phyloP scores from a whole-genome alignment of 345 rosid species.

The Balakata baccata region DNA sequence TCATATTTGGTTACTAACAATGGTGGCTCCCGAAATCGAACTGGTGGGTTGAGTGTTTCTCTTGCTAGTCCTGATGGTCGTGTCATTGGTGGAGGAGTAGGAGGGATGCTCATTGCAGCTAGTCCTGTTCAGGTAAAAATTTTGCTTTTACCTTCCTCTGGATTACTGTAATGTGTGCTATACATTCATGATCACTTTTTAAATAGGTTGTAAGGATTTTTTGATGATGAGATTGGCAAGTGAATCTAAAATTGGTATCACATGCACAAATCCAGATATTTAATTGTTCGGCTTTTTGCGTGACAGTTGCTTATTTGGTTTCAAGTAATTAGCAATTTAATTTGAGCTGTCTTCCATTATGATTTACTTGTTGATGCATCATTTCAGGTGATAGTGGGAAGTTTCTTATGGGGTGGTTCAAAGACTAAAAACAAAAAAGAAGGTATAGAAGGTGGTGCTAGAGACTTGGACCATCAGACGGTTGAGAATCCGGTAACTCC shows the following conservation, averaged over 20 bases:
- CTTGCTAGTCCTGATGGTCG: constrained; percentile 95
- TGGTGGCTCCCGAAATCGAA: constrained; percentile 50
- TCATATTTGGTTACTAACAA: constrained; percentile 52
- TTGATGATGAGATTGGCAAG: too few species aligned
- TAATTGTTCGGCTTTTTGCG: too few species aligned
- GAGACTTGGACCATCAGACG: constrained; percentile 41
- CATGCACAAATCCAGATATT: not conserved
- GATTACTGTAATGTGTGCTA: not conserved
- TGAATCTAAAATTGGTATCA: too few species aligned
- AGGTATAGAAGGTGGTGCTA: constrained; percentile 41
- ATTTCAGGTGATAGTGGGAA: constrained; percentile 82
- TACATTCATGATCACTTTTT: not conserved
- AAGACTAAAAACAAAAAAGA: constrained; percentile 70
- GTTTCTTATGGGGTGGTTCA: constrained; percentile 78
- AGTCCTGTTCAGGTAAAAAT: constrained; percentile 75
- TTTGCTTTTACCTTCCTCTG: not conserved
- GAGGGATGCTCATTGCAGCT: constrained; percentile 89
- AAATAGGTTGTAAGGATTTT: too few species aligned
- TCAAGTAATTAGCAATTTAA: not conserved
- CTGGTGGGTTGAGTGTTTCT: constrained; percentile 78
- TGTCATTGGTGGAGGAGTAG: constrained; percentile 89
- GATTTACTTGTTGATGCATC: constrained; percentile 1
- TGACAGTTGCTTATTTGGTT: not conserved
- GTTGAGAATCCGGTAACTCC: constrained; percentile 43
- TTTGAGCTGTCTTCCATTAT: not conserved